Evolutionary conservation across 2,329 filamentous ascomycete genomes (phyloP).

Genomic region (Parafenestella ontariensis): DNA sequence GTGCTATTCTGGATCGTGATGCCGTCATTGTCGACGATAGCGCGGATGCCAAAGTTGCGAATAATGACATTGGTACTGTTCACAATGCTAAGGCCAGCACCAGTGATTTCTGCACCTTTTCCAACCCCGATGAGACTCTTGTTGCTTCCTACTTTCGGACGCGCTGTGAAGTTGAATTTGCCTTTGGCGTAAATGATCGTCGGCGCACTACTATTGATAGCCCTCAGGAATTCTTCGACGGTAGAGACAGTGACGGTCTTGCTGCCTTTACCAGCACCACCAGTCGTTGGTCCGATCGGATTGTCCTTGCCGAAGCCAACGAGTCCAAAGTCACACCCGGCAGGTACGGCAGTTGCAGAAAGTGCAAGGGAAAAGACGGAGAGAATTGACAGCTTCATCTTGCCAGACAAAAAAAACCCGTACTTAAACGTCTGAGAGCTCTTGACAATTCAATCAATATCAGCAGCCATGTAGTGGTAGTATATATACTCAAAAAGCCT

Average conservation of each 20-base stretch:
- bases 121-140: conserved; percentile 51
- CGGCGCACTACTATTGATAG: conserved; percentile 33
- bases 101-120: conserved; percentile 50
- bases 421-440: background rate
- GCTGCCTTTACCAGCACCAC: conserved; percentile 37
- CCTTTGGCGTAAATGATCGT: conserved; percentile 55
- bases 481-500: background rate
- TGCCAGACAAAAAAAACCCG: conserved; percentile 3
- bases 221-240: conserved; percentile 33
- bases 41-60: conserved; percentile 66
- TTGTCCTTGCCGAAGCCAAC: conserved; percentile 46
- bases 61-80: conserved; percentile 66
- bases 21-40: conserved; percentile 65
- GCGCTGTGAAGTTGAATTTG: conserved; percentile 51
- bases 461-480: background rate
- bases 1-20: conserved; percentile 65
- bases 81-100: conserved; percentile 62
- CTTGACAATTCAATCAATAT: background rate
- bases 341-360: conserved; percentile 24
- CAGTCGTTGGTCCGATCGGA: conserved; percentile 42
- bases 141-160: conserved; percentile 56
- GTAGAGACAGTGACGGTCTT: conserved; percentile 39
- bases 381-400: conserved; percentile 38
- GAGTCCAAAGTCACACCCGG: conserved; percentile 33
- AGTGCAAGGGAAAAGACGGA: conserved; percentile 26